Percentiles rank a stretch among this genome's conserved stretches.
Evolutionary conservation across 2,329 filamentous ascomycete genomes (phyloP).

Genomic region (Penicillium hesseltinei): DNA sequence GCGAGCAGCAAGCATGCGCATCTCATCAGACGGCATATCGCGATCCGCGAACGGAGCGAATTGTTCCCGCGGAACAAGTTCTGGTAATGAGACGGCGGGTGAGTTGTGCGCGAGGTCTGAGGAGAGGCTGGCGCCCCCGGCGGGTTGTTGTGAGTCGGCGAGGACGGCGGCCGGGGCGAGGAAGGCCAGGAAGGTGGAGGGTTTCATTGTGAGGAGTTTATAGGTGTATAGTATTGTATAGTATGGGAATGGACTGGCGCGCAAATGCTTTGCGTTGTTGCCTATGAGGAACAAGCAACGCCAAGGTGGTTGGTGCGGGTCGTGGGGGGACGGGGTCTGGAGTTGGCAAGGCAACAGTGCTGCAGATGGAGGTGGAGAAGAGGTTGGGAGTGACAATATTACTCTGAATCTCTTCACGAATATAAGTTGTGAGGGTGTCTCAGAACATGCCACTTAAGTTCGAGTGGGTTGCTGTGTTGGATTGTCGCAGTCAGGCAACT

Average conservation of each 20-base stretch:
- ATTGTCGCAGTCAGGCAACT: constrained; percentile 6
- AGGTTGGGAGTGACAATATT: background rate
- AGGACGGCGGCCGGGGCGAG: constrained; percentile 21
- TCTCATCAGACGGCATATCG: background rate
- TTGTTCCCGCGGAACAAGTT: constrained; percentile 7
- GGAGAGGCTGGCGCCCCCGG: constrained; percentile 7
- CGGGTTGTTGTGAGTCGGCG: constrained; percentile 18
- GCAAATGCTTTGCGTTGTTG: constrained; percentile 10
- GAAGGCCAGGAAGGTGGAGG: constrained; percentile 15
- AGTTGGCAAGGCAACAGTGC: constrained; percentile 28
- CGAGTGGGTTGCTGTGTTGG: background rate
- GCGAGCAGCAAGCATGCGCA: constrained; percentile 17
- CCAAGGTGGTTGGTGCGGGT: constrained; percentile 26
- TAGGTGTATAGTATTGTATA: background rate
- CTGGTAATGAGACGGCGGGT: constrained; percentile 23
- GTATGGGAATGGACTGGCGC: background rate
- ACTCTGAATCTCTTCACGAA: background rate
- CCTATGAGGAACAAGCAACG: constrained; percentile 24
- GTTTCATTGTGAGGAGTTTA: constrained; percentile 17
- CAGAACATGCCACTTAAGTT: constrained; percentile 1
- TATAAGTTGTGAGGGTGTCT: background rate
- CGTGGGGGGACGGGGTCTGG: constrained; percentile 9
- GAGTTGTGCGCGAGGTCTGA: constrained; percentile 17
- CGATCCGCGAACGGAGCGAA: constrained; percentile 1
- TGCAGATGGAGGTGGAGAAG: background rate